Percentiles rank a stretch among this genome's conserved stretches.
Conservation (phyloP, 257 asterid species). For the Nicotiana otophora region DNA sequence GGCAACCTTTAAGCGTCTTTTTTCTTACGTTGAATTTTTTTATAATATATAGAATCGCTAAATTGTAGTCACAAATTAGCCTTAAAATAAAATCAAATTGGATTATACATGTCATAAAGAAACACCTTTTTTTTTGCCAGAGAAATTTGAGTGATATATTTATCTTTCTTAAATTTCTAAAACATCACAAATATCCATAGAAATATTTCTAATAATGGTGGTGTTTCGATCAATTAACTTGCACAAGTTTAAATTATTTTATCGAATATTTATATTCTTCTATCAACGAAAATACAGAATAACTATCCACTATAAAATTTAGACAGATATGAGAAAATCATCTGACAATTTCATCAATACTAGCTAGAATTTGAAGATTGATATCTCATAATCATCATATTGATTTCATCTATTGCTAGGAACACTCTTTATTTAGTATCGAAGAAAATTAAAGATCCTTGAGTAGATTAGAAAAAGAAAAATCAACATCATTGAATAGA, state of each 20-base stretch:
- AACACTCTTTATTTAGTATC: too few species aligned
- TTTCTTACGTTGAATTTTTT: not conserved
- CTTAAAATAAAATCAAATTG: not conserved
- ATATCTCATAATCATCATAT: too few species aligned
- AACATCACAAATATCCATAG: not conserved
- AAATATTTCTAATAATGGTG: not conserved
- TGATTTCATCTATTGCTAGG: too few species aligned
- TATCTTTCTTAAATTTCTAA: not conserved
- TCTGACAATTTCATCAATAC: too few species aligned
- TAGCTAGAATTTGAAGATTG: too few species aligned
- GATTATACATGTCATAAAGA: not conserved
- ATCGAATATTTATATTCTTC: not conserved
- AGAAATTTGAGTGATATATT: not conserved
- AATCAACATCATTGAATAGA: too few species aligned
- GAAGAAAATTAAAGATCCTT: too few species aligned
- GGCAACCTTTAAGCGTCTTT: not conserved
- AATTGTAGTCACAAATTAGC: not conserved
- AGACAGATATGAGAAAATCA: too few species aligned
- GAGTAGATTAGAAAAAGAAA: too few species aligned
- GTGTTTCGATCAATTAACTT: not conserved
- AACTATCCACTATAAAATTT: too few species aligned
- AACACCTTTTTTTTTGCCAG: not conserved
- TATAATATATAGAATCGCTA: not conserved
- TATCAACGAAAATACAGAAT: too few species aligned
- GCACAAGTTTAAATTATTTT: not conserved